Evolutionary conservation across 2,329 filamentous ascomycete species (phyloP), one percentile per base, ranked within the genome.

Genomic region (Arthroderma uncinatum): DNA sequence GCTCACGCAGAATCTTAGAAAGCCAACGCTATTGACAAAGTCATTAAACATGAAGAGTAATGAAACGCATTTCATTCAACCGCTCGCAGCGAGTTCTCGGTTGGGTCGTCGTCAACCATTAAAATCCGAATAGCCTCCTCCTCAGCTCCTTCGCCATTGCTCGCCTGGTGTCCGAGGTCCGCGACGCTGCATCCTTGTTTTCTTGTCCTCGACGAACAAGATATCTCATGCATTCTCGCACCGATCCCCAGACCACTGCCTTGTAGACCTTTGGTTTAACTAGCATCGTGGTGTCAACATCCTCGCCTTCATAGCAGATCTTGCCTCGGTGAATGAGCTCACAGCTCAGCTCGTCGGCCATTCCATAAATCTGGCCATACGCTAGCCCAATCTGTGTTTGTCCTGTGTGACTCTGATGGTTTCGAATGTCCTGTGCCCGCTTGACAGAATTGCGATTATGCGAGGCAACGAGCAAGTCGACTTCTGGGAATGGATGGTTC

Each of bases 171-270:
- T 78, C 79, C 53, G 68, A 69, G 0, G 79, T 82, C 59, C 80
- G 65, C 19, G 70, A 67, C 8, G 77, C 76, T 10, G 79, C 79
- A 69, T 82, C 80, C 68, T 76, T 76, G 63, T 82, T 82, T 71
- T 82, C 80, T 36, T 76, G 76, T 23, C 78, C 80, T 55, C 79
- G 65, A 50, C 80, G 67, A 36, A 81, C 67, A 55, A 85, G 70
- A 68, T 85, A 94, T 74, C 89, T 86, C 62, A 94, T 83, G 71
- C 90, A 95, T 74, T 95, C 88, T 4, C 70, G 71, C 62, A 79
- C 76, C 3, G 70, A 76, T 0, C 79, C 80, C 79, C 79, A 82
- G 16, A 78, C 74, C 57, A 79, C 73, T 62, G 75, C 77, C 68
- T 82, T 82, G 65, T 77, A 78, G 5, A 76, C 75, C 60, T 70